Conservation (phyloP, 2,329 filamentous ascomycete species). For the Aquanectria penicillioides region DNA sequence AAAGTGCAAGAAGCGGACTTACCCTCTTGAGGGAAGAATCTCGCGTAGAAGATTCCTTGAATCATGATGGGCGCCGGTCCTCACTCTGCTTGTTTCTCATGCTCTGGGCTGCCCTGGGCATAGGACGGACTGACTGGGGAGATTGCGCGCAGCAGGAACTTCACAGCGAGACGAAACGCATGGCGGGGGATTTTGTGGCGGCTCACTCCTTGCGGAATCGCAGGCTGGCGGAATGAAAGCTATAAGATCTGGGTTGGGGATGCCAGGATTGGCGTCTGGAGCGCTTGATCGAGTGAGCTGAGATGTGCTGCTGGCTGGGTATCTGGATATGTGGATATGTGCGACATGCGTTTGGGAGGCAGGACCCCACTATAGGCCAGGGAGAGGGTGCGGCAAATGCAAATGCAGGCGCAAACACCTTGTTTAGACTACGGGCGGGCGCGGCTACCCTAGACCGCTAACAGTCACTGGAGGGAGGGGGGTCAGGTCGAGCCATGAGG, state of each 20-base stretch:
- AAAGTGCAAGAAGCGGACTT: conserved; percentile 31
- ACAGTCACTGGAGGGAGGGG: conserved; percentile 1
- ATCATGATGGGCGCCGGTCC: conserved; percentile 61
- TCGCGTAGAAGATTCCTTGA: conserved; percentile 76
- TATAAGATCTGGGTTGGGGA: neutral
- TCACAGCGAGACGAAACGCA: neutral
- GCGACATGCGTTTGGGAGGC: too few species aligned
- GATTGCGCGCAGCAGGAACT: neutral
- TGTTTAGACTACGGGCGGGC: neutral
- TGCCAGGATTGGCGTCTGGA: too few species aligned
- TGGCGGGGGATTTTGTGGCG: too few species aligned
- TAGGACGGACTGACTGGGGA: too few species aligned
- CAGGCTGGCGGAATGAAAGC: neutral
- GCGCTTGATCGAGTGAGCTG: neutral
- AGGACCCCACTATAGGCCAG: neutral
- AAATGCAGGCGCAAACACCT: neutral
- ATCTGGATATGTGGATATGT: too few species aligned
- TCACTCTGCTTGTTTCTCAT: conserved; percentile 26
- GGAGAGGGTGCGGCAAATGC: too few species aligned
- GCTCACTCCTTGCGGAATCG: too few species aligned
- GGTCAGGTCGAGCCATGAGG: neutral
- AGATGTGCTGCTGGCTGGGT: too few species aligned
- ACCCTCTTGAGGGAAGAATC: conserved; percentile 75
- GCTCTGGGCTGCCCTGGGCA: neutral
- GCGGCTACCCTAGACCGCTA: too few species aligned